Conservation (phyloP, 2,329 filamentous ascomycete genomes). For the Lomentospora prolificans region DNA sequence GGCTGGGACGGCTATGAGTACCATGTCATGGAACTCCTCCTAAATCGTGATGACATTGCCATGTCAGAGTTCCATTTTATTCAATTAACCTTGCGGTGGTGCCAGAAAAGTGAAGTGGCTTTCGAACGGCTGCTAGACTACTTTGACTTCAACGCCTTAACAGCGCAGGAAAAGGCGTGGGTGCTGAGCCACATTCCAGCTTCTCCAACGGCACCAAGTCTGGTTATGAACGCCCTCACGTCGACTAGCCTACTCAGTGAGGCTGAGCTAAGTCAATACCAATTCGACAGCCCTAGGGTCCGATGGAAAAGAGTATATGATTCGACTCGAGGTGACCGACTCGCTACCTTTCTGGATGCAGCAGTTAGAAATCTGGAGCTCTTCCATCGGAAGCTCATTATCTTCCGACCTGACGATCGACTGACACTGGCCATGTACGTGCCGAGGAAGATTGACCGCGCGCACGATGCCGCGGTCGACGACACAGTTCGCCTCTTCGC, state of each 20-base stretch:
- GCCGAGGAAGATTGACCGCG: conserved; percentile 21
- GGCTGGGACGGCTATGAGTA: conserved; percentile 14
- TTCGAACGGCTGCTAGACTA: conserved; percentile 19
- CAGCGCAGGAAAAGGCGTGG: conserved; percentile 26
- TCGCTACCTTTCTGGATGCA: conserved; percentile 24
- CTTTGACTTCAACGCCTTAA: conserved; percentile 23
- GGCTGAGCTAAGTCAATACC: conserved; percentile 21
- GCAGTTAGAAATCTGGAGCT: conserved; percentile 19
- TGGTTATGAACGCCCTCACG: conserved; percentile 27
- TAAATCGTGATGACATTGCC: conserved; percentile 23
- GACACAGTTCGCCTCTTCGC: conserved; percentile 25
- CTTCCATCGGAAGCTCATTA: conserved; percentile 29
- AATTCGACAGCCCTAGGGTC: conserved; percentile 22
- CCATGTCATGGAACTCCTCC: conserved; percentile 21
- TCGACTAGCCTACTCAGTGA: conserved; percentile 22
- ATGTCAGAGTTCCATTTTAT: conserved; percentile 29
- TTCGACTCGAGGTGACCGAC: conserved; percentile 18
- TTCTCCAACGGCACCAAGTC: conserved; percentile 14
- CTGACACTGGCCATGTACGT: conserved; percentile 29
- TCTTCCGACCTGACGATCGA: conserved; percentile 23
- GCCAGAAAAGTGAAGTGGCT: conserved; percentile 16
- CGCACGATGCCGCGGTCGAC: conserved; percentile 24
- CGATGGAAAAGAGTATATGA: conserved; percentile 28
- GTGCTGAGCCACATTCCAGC: conserved; percentile 22
- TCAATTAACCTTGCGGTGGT: conserved; percentile 23